A percentile compares a stretch with the other conserved stretches of the same genome.
Conservation (phyloP, 192 early-diverging fungal species). For the Rhizophagus prolifer region DNA sequence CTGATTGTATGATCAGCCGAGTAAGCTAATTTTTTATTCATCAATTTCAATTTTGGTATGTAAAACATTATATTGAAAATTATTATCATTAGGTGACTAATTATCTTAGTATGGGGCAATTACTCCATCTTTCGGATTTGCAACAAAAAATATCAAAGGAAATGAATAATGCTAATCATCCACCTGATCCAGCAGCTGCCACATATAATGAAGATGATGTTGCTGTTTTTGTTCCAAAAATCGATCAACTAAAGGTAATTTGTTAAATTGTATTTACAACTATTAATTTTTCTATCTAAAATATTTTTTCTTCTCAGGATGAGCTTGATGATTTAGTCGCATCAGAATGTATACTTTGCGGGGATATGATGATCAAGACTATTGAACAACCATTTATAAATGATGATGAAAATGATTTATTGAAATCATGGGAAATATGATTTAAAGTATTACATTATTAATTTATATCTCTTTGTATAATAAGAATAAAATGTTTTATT, state of each 20-base stretch:
- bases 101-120: slow-evolving; percentile 45
- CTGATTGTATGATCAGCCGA: slow-evolving; percentile 81
- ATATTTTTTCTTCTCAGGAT: slow-evolving; percentile 28
- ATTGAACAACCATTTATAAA: slow-evolving; percentile 80
- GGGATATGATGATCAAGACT: slow-evolving; percentile 91
- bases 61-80: neutral
- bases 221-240: slow-evolving; percentile 42
- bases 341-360: slow-evolving; percentile 91
- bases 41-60: neutral
- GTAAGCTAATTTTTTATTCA: slow-evolving; percentile 42
- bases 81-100: slow-evolving; percentile 45
- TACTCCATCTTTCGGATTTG: slow-evolving; percentile 54
- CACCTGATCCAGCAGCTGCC: slow-evolving; percentile 26
- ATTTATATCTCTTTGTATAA: too few relatives aligned
- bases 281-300: neutral
- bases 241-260: slow-evolving; percentile 45
- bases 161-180: slow-evolving; percentile 40
- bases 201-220: slow-evolving; percentile 45
- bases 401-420: slow-evolving; percentile 49
- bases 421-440: slow-evolving; percentile 53
- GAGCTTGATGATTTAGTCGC: slow-evolving; percentile 49
- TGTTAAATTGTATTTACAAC: neutral
- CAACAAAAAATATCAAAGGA: slow-evolving; percentile 60
- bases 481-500: too few relatives aligned
- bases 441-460: too few relatives aligned